Conservation (phyloP, 371 early-diverging fungal genomes). For the Lichtheimia hyalospora region DNA sequence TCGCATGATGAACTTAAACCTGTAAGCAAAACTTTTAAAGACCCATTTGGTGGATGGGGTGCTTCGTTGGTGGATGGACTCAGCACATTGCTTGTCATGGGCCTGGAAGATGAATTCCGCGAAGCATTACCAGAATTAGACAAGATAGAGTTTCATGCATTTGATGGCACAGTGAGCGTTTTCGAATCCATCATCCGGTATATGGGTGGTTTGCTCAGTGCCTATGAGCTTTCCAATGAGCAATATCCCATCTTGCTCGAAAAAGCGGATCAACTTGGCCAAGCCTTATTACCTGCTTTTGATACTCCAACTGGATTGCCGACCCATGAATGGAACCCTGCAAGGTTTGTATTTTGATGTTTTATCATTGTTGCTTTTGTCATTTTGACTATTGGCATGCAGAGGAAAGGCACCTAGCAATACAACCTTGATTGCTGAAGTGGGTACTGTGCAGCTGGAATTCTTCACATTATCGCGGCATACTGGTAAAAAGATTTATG, state of each 20-base stretch:
- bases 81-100: conserved; percentile 82
- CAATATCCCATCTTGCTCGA: conserved; percentile 29
- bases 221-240: conserved; percentile 67
- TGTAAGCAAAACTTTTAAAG: conserved; percentile 32
- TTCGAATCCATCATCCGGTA: conserved; percentile 93
- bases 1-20: conserved; percentile 63
- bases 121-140: conserved; percentile 58
- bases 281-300: conserved; percentile 58
- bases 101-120: conserved; percentile 65
- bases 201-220: conserved; percentile 84
- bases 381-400: neutral
- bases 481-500: conserved; percentile 64
- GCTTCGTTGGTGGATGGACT: conserved; percentile 81
- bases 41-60: conserved; percentile 79
- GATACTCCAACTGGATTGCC: conserved; percentile 64
- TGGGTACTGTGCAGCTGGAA: conserved; percentile 87
- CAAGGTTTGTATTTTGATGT: conserved; percentile 13
- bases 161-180: conserved; percentile 54
- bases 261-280: conserved; percentile 56
- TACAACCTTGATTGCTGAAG: conserved; percentile 68
- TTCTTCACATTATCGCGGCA: conserved; percentile 76
- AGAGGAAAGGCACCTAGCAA: conserved; percentile 19
- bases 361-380: conserved; percentile 36
- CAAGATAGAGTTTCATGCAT: conserved; percentile 40
- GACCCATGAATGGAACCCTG: conserved; percentile 40